These are phyloP conservation scores for Emergomyces orientalis DNA, from an alignment of 2,329 filamentous ascomycete species.

Conservation along the genomic window DNA sequence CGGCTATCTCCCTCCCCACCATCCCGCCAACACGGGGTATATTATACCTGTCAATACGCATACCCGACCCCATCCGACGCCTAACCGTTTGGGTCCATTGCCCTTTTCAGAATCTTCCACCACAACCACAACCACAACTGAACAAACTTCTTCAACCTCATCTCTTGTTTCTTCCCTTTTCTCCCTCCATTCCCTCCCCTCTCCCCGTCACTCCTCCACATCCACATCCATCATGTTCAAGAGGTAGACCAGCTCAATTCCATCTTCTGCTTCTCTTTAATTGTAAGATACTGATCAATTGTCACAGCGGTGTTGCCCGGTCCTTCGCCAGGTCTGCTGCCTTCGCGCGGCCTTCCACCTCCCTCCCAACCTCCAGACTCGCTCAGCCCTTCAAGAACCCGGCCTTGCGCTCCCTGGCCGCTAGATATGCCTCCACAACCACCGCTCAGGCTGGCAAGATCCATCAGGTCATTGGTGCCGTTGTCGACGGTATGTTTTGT, in stretches of 20 bases:
- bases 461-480: conserved; percentile 90
- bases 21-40: too few species aligned
- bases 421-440: conserved; percentile 55
- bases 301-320: conserved; percentile 54
- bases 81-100: background rate
- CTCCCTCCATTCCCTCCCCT: conserved; percentile 29
- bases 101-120: conserved; percentile 1
- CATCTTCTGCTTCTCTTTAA: background rate
- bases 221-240: conserved; percentile 47
- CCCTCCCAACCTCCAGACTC: conserved; percentile 41
- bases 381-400: conserved; percentile 47
- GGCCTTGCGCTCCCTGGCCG: conserved; percentile 49
- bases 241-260: conserved; percentile 39
- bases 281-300: conserved; percentile 10
- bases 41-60: background rate
- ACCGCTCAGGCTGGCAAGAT: conserved; percentile 52
- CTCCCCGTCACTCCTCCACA: conserved; percentile 32
- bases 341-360: conserved; percentile 47
- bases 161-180: conserved; percentile 18
- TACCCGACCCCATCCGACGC: background rate
- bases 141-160: conserved; percentile 20
- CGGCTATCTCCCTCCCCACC: background rate
- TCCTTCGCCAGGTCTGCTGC: conserved; percentile 52
- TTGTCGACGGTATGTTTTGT: conserved; percentile 79
- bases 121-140: conserved; percentile 20